Percentiles rank a stretch among this genome's conserved stretches.
phyloP scores from a whole-genome alignment of 2,329 filamentous ascomycete species.

The Aspergillus pseudotamarii region DNA sequence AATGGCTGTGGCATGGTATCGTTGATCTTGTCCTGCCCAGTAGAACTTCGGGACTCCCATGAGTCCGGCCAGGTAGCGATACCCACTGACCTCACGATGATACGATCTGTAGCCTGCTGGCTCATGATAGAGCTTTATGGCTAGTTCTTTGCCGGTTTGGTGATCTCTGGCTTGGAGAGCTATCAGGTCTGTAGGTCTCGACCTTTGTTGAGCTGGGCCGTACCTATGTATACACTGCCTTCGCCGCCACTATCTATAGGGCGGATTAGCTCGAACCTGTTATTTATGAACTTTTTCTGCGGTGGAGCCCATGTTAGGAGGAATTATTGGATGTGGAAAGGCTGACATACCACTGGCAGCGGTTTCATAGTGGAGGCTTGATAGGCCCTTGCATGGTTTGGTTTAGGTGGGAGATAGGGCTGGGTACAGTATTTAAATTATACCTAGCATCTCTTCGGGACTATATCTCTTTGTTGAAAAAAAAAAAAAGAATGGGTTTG shows the following conservation, averaged over 20 bases:
- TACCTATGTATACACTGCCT: neutral
- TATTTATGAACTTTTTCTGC: neutral
- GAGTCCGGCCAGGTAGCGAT: neutral
- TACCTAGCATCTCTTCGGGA: neutral
- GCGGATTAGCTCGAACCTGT: neutral
- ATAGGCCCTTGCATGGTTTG: neutral
- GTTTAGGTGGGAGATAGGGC: neutral
- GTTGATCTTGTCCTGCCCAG: slow-evolving; percentile 66
- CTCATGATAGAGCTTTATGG: neutral
- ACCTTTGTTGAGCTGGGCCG: neutral
- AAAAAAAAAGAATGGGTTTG: too few species aligned
- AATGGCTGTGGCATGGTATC: slow-evolving; percentile 99
- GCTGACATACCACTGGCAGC: neutral
- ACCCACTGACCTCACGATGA: neutral
- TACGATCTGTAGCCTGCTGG: neutral
- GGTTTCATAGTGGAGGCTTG: neutral
- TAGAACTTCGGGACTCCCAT: neutral
- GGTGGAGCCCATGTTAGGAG: neutral
- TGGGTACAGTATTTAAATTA: neutral
- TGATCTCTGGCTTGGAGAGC: neutral
- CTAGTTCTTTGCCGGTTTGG: neutral
- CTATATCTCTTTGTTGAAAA: neutral
- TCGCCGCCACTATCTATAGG: neutral
- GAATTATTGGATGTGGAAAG: neutral
- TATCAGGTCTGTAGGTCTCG: neutral